Percentiles rank a stretch among this genome's conserved stretches.
phyloP scores from a whole-genome alignment of 148 eudicot genomes.

The Chenopodium berlandieri region DNA sequence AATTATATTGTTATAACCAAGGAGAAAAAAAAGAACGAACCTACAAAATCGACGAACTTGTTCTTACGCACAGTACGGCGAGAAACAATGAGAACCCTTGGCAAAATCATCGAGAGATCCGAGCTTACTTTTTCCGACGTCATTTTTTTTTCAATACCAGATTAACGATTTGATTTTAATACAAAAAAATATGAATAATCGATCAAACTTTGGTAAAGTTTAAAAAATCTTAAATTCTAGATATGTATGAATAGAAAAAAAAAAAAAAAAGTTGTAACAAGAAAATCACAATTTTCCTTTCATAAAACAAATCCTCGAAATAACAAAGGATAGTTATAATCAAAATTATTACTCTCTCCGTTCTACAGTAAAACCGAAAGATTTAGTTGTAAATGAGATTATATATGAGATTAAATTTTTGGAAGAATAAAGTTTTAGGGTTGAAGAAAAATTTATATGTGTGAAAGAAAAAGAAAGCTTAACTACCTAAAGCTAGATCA shows the following conservation, averaged over 20 bases:
- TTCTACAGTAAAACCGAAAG: no score
- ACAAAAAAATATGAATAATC: not conserved
- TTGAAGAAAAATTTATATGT: not conserved
- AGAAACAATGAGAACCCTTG: conserved; percentile 51
- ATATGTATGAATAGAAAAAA: not conserved
- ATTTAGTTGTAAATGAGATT: no score
- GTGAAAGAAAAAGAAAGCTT: no score
- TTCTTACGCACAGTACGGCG: conserved; percentile 54
- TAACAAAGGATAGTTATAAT: no score
- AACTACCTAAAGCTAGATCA: not conserved
- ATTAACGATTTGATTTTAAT: no score
- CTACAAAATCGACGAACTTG: conserved; percentile 54
- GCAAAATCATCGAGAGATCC: conserved; percentile 45
- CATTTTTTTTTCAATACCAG: conserved; percentile 11
- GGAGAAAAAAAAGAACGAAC: conserved; percentile 20
- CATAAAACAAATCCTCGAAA: no score
- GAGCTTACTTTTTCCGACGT: not conserved
- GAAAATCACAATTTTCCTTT: not conserved
- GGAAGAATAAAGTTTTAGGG: not conserved
- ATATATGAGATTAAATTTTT: no score
- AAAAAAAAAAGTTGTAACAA: not conserved
- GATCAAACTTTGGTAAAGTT: not conserved
- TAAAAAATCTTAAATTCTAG: not conserved
- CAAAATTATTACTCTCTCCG: no score
- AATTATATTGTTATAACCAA: not conserved